Evolutionary conservation across 495 filamentous ascomycete species (phyloP), one percentile per base, ranked within the genome.

Genomic region (Penicillium goetzii): DNA sequence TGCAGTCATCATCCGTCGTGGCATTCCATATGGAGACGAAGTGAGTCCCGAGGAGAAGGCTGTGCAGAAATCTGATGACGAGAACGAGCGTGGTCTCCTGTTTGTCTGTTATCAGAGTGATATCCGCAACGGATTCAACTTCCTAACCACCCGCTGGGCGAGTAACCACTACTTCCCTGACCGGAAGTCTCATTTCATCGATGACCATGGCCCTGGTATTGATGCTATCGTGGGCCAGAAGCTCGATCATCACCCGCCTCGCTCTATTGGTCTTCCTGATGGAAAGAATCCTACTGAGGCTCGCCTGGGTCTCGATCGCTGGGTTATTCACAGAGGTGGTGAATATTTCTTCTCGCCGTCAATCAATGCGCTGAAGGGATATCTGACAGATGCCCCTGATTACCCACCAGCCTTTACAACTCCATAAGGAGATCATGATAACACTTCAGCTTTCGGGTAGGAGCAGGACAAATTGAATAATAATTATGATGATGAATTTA

Each of bases 81-180:
- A 67, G 9, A 34, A 56, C 6, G 62, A 66, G 14, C 69, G 69
- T 25, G 69, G 69, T 2, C 54, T 72, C 28, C 52, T 65, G 23
- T 72, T 72, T 51, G 33, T 62, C 19, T 69, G 69, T 57, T 72
- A 72, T 43, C 69, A 72, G 62, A 61, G 64, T 38, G 64, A 69
- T 21, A 56, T 72, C 33, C 67, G 69, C 1, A 60, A 70, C 40
- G 69, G 69, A 19, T 72, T 67, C 56, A 72, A 72, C n/a, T 63
- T 69, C 34, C 38, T 72, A 6, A 68, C 36, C 4, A 40, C 36
- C 4, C 36, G 36, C 14, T 40, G 36, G 36, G 36, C 36, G 36
- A 40, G 36, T 50, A 71, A 69, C 51, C 40, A 63, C 25, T 43
- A 62, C 28, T 71, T 71, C 60, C 56, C 68, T 3, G 58, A 60